These are phyloP conservation scores for Mallotus repandus DNA, from an alignment of 441 rosid genomes.

Conservation along the genomic window DNA sequence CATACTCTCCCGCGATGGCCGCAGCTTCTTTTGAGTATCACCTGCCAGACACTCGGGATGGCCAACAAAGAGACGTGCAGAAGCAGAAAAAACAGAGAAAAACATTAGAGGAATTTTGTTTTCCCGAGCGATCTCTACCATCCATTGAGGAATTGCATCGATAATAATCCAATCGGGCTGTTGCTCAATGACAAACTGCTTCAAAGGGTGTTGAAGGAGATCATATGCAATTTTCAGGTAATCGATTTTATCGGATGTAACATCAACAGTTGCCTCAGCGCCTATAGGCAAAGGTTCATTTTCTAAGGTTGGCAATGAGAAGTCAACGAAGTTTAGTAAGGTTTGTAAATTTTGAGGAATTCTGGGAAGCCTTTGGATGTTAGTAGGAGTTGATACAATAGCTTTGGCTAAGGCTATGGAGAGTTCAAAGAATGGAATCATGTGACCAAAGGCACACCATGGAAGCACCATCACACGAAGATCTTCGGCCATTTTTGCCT, in stretches of 20 bases:
- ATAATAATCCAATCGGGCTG: conserved; percentile 22
- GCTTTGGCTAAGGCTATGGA: conserved; percentile 31
- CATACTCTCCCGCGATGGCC: conserved; percentile 8
- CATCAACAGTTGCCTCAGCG: too few relatives aligned
- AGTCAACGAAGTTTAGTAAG: too few relatives aligned
- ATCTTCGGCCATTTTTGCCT: conserved; percentile 16
- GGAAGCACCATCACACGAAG: conserved; percentile 36
- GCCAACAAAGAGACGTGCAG: not conserved
- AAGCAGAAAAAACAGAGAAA: conserved; percentile 12
- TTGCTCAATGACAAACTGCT: not conserved
- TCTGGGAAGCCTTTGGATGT: too few relatives aligned
- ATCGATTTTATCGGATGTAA: too few relatives aligned
- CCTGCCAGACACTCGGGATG: not conserved
- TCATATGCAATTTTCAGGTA: too few relatives aligned
- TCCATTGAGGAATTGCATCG: conserved; percentile 14
- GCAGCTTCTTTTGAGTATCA: not conserved
- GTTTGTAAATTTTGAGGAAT: too few relatives aligned
- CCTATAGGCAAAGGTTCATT: too few relatives aligned
- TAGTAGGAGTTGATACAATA: not conserved
- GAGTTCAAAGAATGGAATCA: conserved; percentile 40
- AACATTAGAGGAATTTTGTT: not conserved
- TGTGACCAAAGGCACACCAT: conserved; percentile 37
- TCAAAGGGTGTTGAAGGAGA: conserved; percentile 14
- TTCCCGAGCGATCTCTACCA: conserved; percentile 4
- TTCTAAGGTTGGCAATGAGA: too few relatives aligned